Conservation (phyloP, 2,329 filamentous ascomycete species). For the Fusarium buharicum region DNA sequence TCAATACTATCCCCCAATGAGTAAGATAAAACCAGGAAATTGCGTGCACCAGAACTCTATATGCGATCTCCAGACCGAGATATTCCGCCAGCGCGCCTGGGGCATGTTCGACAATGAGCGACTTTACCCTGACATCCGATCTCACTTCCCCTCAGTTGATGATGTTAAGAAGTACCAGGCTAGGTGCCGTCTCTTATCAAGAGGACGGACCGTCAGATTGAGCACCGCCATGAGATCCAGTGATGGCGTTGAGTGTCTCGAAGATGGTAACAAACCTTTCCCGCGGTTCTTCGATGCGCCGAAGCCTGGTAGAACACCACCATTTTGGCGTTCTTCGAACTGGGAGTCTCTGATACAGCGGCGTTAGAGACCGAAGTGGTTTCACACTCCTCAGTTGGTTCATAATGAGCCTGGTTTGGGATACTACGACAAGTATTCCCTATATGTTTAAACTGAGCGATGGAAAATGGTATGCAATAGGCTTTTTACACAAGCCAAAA, state of each 20-base stretch:
- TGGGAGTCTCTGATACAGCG: background rate
- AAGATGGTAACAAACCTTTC: background rate
- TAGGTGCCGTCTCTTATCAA: too few relatives aligned
- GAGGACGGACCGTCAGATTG: too few relatives aligned
- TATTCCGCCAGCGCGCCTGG: conserved; percentile 3
- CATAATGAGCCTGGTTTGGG: too few relatives aligned
- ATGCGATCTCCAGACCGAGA: background rate
- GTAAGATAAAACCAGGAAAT: too few relatives aligned
- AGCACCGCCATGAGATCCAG: too few relatives aligned
- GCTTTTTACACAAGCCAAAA: too few relatives aligned
- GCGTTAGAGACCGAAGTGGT: too few relatives aligned
- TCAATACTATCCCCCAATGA: too few relatives aligned
- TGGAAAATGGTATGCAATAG: too few relatives aligned
- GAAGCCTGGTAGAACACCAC: background rate
- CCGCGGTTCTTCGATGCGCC: background rate
- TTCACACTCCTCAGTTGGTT: too few relatives aligned
- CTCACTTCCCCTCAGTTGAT: background rate
- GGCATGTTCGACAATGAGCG: background rate
- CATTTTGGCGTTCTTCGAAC: background rate
- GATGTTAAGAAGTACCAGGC: background rate
- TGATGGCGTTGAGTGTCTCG: background rate
- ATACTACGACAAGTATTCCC: too few relatives aligned
- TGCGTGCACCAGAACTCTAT: background rate
- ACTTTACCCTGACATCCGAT: background rate
- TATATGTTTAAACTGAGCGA: too few relatives aligned